These are phyloP conservation scores for Trichoderma polysporum DNA, from an alignment of 2,329 filamentous ascomycete genomes.

Conservation along the genomic window DNA sequence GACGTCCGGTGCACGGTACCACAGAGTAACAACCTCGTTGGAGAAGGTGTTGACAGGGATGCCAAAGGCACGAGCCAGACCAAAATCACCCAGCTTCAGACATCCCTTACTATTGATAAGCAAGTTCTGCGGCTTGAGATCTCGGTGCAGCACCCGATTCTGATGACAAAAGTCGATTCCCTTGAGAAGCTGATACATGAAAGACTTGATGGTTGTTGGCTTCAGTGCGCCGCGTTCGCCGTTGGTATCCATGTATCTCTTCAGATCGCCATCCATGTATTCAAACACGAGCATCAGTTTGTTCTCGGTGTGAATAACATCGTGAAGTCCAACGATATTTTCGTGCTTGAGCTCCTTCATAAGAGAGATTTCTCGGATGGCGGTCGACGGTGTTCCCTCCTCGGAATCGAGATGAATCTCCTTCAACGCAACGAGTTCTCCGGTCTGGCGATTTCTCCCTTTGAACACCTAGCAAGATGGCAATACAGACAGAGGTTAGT, in stretches of 20 bases:
- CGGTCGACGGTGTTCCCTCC: constrained; percentile 94
- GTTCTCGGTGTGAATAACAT: constrained; percentile 99
- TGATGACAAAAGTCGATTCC: constrained; percentile 98
- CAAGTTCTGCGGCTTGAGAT: constrained; percentile 94
- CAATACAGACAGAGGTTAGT: neutral
- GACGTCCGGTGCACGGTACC: constrained; percentile 96
- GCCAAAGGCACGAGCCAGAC: constrained; percentile 88
- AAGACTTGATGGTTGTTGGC: constrained; percentile 90
- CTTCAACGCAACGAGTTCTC: constrained; percentile 93
- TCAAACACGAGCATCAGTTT: constrained; percentile 99
- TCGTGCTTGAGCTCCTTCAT: constrained; percentile 99
- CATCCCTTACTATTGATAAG: constrained; percentile 90
- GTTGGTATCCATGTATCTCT: constrained; percentile 96
- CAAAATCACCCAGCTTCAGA: constrained; percentile 92
- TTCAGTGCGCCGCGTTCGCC: constrained; percentile 89
- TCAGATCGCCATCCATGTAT: constrained; percentile 97
- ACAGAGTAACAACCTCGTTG: constrained; percentile 95
- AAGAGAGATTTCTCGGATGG: constrained; percentile 95
- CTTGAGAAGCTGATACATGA: constrained; percentile 96
- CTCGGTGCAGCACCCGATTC: constrained; percentile 91
- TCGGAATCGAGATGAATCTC: constrained; percentile 99
- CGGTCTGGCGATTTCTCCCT: constrained; percentile 93
- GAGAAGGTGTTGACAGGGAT: constrained; percentile 98
- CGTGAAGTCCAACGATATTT: constrained; percentile 95
- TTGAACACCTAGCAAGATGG: constrained; percentile 79